phyloP scores from a whole-genome alignment of 371 early-diverging fungal species.

The Mortierella polycephala region DNA sequence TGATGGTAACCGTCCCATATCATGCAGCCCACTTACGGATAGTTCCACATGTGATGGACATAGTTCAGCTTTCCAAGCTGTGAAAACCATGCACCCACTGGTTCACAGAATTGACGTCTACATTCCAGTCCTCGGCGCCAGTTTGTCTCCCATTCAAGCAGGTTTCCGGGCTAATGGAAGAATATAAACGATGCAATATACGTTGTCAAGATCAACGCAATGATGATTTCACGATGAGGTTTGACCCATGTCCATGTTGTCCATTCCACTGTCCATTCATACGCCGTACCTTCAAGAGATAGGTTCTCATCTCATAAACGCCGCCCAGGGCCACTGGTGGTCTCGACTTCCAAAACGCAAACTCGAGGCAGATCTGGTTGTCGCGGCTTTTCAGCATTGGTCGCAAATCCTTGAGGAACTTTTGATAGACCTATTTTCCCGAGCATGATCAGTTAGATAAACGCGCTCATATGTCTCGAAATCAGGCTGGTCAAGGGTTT shows the following conservation, averaged over 20 bases:
- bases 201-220: too few relatives aligned
- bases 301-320: constrained; percentile 92
- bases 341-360: constrained; percentile 90
- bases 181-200: not conserved
- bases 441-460: not conserved
- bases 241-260: too few relatives aligned
- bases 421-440: constrained; percentile 57
- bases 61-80: constrained; percentile 89
- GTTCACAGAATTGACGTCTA: constrained; percentile 86
- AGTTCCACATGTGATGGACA: constrained; percentile 95
- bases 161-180: constrained; percentile 77
- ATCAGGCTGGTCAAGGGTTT: not conserved
- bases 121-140: constrained; percentile 92
- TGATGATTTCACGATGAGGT: too few relatives aligned
- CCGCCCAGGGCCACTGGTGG: constrained; percentile 80
- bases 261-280: too few relatives aligned
- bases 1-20: too few relatives aligned
- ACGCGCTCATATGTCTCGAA: too few relatives aligned
- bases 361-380: constrained; percentile 91
- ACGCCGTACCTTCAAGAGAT: constrained; percentile 73
- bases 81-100: constrained; percentile 96
- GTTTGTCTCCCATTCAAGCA: constrained; percentile 93
- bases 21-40: constrained; percentile 65
- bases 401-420: constrained; percentile 72
- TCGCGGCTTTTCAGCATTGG: constrained; percentile 78